phyloP scores from a whole-genome alignment of 345 rosid genomes.

The Rubroshorea leprosula region DNA sequence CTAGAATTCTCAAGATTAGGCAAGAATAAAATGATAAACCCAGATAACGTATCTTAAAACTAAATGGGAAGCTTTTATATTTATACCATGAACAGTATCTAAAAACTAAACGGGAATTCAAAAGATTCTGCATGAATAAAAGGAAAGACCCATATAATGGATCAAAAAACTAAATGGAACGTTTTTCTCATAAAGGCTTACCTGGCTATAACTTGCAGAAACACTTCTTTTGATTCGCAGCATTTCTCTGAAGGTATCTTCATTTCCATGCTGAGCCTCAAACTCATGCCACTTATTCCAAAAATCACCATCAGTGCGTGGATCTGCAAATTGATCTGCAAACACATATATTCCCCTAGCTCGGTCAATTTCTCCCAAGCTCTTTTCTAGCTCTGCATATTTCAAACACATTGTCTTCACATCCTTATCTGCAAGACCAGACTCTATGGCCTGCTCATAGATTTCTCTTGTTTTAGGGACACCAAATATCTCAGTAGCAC shows the following conservation, averaged over 20 bases:
- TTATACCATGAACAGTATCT: too few species aligned
- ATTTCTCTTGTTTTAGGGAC: conserved; percentile 94
- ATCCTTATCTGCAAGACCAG: conserved; percentile 94
- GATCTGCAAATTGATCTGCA: conserved; percentile 92
- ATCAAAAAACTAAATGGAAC: not conserved
- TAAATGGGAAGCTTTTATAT: too few species aligned
- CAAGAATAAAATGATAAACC: conserved; percentile 2
- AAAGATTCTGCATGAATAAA: not conserved
- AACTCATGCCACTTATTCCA: conserved; percentile 95
- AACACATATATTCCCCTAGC: conserved; percentile 70
- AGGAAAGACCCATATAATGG: too few species aligned
- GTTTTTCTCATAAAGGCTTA: conserved; percentile 19
- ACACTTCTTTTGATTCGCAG: conserved; percentile 83
- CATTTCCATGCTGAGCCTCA: conserved; percentile 93
- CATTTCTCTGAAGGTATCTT: conserved; percentile 96
- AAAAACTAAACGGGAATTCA: not conserved
- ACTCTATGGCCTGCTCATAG: conserved; percentile 89
- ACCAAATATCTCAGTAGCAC: conserved; percentile 92
- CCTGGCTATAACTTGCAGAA: conserved; percentile 94
- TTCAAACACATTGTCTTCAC: conserved; percentile 87
- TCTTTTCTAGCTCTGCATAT: conserved; percentile 89
- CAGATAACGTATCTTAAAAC: too few species aligned
- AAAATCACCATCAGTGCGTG: conserved; percentile 77
- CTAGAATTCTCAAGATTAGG: not conserved
- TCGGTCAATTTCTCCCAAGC: conserved; percentile 90